These are phyloP conservation scores for Cyberlindnera nakhonratchasimensis DNA, from an alignment of 805 yeast genomes.

Conservation along the genomic window DNA sequence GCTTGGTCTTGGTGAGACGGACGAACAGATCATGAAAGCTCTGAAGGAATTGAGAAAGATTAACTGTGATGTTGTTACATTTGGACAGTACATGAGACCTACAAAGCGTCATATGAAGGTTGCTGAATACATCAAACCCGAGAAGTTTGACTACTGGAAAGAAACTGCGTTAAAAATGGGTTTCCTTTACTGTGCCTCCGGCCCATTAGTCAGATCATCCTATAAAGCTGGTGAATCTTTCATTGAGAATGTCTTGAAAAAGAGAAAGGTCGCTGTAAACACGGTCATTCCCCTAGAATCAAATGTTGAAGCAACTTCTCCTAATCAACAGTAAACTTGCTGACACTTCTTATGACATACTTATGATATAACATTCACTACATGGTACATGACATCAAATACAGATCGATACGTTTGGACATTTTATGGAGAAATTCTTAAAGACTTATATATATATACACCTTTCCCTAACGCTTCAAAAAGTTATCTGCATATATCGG, in stretches of 20 bases:
- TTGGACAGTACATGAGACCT: constrained; percentile 99
- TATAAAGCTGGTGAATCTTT: constrained; percentile 98
- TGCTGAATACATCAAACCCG: constrained; percentile 91
- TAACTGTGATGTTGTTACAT: constrained; percentile 90
- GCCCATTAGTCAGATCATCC: constrained; percentile 93
- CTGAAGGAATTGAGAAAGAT: constrained; percentile 70
- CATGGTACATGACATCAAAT: background rate
- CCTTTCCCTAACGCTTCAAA: too few relatives aligned
- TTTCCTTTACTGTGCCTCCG: constrained; percentile 93
- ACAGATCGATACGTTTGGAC: too few relatives aligned
- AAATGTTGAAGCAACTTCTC: background rate
- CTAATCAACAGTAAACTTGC: background rate
- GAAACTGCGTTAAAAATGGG: constrained; percentile 84
- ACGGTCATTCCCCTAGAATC: constrained; percentile 1
- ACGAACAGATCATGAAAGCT: constrained; percentile 79
- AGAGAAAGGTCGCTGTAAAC: constrained; percentile 40
- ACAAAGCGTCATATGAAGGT: constrained; percentile 98
- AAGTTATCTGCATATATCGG: too few relatives aligned
- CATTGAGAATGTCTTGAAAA: constrained; percentile 86
- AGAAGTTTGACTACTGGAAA: constrained; percentile 92
- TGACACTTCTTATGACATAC: background rate
- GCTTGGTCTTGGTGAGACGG: constrained; percentile 97
- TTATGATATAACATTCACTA: background rate
- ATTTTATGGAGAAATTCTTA: too few relatives aligned
- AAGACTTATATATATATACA: too few relatives aligned